phyloP scores from a whole-genome alignment of 805 yeast genomes.

The Saccharomyces eubayanus region DNA sequence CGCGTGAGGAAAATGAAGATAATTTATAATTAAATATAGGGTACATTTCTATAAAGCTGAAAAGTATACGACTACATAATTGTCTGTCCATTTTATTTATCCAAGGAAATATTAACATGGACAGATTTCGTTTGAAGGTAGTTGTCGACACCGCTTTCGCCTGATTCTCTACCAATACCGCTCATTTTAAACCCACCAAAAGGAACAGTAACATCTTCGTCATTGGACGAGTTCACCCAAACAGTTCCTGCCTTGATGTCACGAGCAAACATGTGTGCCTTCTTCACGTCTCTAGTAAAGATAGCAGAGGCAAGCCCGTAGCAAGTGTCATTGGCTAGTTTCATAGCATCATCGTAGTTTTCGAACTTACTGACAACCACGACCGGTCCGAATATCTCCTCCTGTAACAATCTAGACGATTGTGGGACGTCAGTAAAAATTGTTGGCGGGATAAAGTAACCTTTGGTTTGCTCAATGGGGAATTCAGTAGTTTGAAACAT shows the following conservation, averaged over 20 bases:
- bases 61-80: not conserved
- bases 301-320: slow-evolving; percentile 43
- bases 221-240: slow-evolving; percentile 63
- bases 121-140: slow-evolving; percentile 72
- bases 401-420: slow-evolving; percentile 32
- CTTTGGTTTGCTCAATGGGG: slow-evolving; percentile 12
- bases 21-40: not conserved
- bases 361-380: slow-evolving; percentile 33
- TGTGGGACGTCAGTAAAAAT: slow-evolving; percentile 34
- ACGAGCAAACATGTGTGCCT: slow-evolving; percentile 56
- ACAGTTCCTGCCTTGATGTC: slow-evolving; percentile 59
- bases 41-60: not conserved
- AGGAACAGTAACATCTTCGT: slow-evolving; percentile 55
- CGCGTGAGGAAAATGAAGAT: not conserved
- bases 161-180: slow-evolving; percentile 78
- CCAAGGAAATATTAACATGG: slow-evolving; percentile 36
- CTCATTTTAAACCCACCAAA: slow-evolving; percentile 77
- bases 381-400: slow-evolving; percentile 42
- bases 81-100: not conserved
- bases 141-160: slow-evolving; percentile 59
- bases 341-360: slow-evolving; percentile 34
- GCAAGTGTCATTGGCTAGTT: slow-evolving; percentile 33
- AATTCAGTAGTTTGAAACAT: slow-evolving; percentile 24
- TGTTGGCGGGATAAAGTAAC: slow-evolving; percentile 36
- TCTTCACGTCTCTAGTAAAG: slow-evolving; percentile 56